A percentile compares a stretch with the other conserved stretches of the same genome.
Evolutionary conservation across 768 basidiomycete genomes (phyloP).

Genomic region (Leucocoprinus leucothites): DNA sequence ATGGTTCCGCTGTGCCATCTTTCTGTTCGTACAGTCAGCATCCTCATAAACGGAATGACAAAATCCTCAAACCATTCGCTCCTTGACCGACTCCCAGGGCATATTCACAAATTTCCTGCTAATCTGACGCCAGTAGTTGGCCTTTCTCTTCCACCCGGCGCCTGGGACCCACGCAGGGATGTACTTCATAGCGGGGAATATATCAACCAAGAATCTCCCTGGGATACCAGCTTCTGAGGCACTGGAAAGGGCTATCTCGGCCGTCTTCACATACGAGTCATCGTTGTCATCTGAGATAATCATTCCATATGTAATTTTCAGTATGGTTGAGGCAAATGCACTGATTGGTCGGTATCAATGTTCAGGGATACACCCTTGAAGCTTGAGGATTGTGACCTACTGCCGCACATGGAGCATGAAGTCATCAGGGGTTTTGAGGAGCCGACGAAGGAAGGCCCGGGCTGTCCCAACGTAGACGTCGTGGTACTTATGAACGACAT

Average conservation of each 20-base stretch:
- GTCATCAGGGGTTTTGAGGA: slow-evolving; percentile 33
- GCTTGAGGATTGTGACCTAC: too few relatives aligned
- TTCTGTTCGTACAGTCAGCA: not conserved
- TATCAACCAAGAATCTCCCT: slow-evolving; percentile 29
- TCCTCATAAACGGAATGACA: not conserved
- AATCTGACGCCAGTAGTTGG: slow-evolving; percentile 27
- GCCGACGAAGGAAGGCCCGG: slow-evolving; percentile 27
- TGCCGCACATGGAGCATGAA: too few relatives aligned
- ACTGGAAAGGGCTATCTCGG: slow-evolving; percentile 23
- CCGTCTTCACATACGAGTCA: slow-evolving; percentile 18
- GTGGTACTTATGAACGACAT: slow-evolving; percentile 7
- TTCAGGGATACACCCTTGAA: too few relatives aligned
- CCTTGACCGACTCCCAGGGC: slow-evolving; percentile 32
- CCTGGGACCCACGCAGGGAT: slow-evolving; percentile 41
- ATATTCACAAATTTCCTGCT: slow-evolving; percentile 31
- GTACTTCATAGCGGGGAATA: slow-evolving; percentile 23
- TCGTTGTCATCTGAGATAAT: not conserved
- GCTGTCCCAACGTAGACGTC: slow-evolving; percentile 4
- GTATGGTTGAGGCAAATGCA: not conserved
- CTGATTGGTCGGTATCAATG: too few relatives aligned
- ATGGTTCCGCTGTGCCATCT: not conserved
- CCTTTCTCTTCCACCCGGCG: slow-evolving; percentile 38
- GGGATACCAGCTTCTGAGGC: slow-evolving; percentile 21
- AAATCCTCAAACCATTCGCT: not conserved
- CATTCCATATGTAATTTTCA: slow-evolving; percentile 12